Evolutionary conservation across 202 grass and related monocot species (phyloP).

Genomic region (Musa balbisiana): DNA sequence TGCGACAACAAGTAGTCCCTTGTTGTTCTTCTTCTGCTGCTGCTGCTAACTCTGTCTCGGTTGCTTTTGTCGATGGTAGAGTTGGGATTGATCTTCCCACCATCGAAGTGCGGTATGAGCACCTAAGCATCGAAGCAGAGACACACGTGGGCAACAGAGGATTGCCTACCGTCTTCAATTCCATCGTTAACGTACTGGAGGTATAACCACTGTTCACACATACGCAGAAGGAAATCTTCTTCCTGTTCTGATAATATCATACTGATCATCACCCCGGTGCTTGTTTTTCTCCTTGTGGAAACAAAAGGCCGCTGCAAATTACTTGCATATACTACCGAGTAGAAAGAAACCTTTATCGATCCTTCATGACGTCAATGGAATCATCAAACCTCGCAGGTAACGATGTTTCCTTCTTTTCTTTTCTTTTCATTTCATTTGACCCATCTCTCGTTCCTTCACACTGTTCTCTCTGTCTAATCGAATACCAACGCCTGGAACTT

Average conservation of each 20-base stretch:
- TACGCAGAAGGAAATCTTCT: background rate
- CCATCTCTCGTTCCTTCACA: no score
- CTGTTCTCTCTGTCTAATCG: no score
- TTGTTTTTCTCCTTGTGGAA: background rate
- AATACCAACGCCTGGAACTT: no score
- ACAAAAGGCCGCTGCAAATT: background rate
- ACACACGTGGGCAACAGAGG: conserved; percentile 51
- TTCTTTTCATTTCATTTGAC: background rate
- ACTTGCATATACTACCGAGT: conserved; percentile 9
- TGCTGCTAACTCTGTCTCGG: background rate
- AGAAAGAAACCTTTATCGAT: conserved; percentile 12
- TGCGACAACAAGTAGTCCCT: no score
- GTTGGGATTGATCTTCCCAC: conserved; percentile 60
- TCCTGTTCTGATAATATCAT: background rate
- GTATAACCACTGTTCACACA: conserved; percentile 12
- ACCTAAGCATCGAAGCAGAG: conserved; percentile 50
- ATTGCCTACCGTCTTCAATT: conserved; percentile 56
- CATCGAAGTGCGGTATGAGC: conserved; percentile 62
- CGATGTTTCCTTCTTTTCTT: background rate
- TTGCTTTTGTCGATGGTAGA: conserved; percentile 10
- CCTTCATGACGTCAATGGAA: conserved; percentile 20
- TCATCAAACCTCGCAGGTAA: conserved; percentile 21
- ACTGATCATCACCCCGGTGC: no score
- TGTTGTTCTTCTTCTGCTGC: background rate
- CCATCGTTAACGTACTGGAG: conserved; percentile 42